A percentile compares a stretch with the other conserved stretches of the same genome.
These are phyloP conservation scores for Agaricus blazei DNA, from an alignment of 768 basidiomycete species.

Conservation along the genomic window DNA sequence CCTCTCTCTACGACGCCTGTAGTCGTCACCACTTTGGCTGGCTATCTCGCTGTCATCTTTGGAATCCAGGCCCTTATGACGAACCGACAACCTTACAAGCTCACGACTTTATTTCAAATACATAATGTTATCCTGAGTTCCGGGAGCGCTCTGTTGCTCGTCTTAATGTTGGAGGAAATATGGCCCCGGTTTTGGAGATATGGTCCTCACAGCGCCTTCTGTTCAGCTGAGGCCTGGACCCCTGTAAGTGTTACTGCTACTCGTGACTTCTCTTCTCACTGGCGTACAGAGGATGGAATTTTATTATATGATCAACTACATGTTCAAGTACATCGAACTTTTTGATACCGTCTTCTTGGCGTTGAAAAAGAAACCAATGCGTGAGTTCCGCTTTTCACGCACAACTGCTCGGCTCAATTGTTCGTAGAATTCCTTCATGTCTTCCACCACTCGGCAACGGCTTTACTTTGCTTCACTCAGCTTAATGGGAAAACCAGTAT, in stretches of 20 bases:
- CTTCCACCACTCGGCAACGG: slow-evolving; percentile 98
- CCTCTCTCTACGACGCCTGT: slow-evolving; percentile 79
- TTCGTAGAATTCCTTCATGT: slow-evolving; percentile 90
- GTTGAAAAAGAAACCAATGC: slow-evolving; percentile 96
- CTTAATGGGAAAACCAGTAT: slow-evolving; percentile 92
- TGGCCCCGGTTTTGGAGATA: slow-evolving; percentile 70
- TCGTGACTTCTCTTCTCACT: slow-evolving; percentile 13
- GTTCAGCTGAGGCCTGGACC: slow-evolving; percentile 77
- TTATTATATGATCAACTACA: slow-evolving; percentile 99
- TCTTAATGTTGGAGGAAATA: slow-evolving; percentile 91
- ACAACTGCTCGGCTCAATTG: slow-evolving; percentile 6
- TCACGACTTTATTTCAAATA: slow-evolving; percentile 78
- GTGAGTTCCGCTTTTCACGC: slow-evolving; percentile 37
- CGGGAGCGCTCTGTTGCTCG: slow-evolving; percentile 80
- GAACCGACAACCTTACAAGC: slow-evolving; percentile 63
- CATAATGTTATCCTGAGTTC: slow-evolving; percentile 88
- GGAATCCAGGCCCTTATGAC: slow-evolving; percentile 82
- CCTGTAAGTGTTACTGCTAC: slow-evolving; percentile 48
- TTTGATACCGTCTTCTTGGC: slow-evolving; percentile 96
- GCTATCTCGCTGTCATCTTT: slow-evolving; percentile 89
- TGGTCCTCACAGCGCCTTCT: slow-evolving; percentile 74
- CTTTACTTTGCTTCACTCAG: slow-evolving; percentile 90
- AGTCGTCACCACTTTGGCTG: slow-evolving; percentile 64
- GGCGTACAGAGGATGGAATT: slow-evolving; percentile 74
- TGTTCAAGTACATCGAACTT: slow-evolving; percentile 96